Conservation (phyloP, 225 moss, liverwort and hornwort genomes). For the Pseudisothecium myosuroides region DNA sequence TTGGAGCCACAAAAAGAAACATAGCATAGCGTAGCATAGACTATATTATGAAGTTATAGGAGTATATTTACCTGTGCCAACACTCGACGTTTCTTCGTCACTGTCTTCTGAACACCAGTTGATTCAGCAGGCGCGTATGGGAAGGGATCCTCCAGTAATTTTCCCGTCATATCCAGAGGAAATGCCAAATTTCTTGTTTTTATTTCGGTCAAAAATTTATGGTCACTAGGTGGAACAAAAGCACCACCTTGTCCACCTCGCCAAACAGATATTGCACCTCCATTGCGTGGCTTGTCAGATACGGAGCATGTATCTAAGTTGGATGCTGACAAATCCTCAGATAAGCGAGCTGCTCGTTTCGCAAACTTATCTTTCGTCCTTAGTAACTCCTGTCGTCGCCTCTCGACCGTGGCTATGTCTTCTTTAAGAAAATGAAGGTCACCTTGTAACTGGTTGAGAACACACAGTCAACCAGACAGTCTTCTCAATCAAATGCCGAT, state of each 20-base stretch:
- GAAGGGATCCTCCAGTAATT: slow-evolving; percentile 9
- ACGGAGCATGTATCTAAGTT: slow-evolving; percentile 21
- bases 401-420: slow-evolving; percentile 72
- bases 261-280: slow-evolving; percentile 42
- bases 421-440: slow-evolving; percentile 77
- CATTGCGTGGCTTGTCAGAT: slow-evolving; percentile 30
- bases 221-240: slow-evolving; percentile 13
- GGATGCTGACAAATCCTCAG: slow-evolving; percentile 16
- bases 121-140: not conserved
- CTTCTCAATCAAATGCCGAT: not conserved
- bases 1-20: no score
- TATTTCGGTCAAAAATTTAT: not conserved
- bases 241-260: slow-evolving; percentile 83
- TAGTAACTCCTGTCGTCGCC: slow-evolving; percentile 40
- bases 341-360: slow-evolving; percentile 34
- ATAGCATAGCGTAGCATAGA: not conserved
- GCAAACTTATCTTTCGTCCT: slow-evolving; percentile 43
- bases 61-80: slow-evolving; percentile 42
- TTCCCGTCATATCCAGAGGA: not conserved
- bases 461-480: not conserved
- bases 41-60: not conserved
- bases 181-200: not conserved
- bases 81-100: slow-evolving; percentile 71
- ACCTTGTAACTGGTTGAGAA: slow-evolving; percentile 45
- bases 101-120: slow-evolving; percentile 19